Base-by-base conservation (phyloP, 345 rosid species). In the Populus deltoides region DNA sequence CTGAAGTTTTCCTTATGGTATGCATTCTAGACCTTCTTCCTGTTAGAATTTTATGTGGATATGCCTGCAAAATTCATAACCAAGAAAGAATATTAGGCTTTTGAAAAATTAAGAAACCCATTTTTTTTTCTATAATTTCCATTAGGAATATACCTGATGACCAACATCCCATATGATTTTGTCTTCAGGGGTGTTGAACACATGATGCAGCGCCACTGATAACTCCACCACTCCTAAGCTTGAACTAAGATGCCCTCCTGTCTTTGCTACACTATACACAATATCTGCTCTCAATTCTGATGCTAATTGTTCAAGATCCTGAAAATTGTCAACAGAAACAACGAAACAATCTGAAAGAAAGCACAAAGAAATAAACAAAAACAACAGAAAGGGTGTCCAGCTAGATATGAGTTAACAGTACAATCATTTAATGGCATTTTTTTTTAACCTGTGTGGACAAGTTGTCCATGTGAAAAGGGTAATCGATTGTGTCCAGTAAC, bases 91-190 rank as follows among this genome's bases (percentile, higher is more conserved):
- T 16, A 13, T 10, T 39, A 8, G 67, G 31, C 31, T 63, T 22
- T 63, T 63, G 36, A 47, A 47, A 6, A 13, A 47, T 15, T 47
- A 47, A 47, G 51, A 47, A 47, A 47, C 18, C 51, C 51, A 3
- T 41, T 41, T 2, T 41, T 41, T 41, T 41, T 0, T 9, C 33
- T 31, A 41, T 41, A 41, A 10, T 53, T 63, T 47, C 9, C 9
- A 47, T 72, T 59, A 55, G 11, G 17, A 72, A 35, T 77, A 36
- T 22, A 91, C 95, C 93, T 91, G 96, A 84, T 91, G 96, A 36
- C 96, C 96, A 45, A 91, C 96, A 78, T 91, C 96, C 96, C 96
- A 91, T 62, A 90, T 75, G 78, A 91, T 86, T 83, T 86, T 91
- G 79, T 91, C 96, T 2, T 91, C 89, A 59, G 96, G 96, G 47